Conservation (phyloP, 2,329 filamentous ascomycete genomes). For the Chrysosporium queenslandicum region DNA sequence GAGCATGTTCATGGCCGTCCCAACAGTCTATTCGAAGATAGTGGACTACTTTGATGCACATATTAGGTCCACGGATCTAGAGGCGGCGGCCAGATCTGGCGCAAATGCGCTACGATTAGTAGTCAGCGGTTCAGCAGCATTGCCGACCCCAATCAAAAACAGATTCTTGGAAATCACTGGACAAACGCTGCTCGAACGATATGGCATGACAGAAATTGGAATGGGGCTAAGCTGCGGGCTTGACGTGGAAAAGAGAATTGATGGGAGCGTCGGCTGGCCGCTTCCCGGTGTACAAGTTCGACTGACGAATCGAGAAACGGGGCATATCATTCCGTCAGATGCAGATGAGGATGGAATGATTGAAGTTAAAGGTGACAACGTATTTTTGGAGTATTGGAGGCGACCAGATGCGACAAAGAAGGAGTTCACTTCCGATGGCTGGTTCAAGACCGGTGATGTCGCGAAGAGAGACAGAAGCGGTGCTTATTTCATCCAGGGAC, state of each 20-base stretch:
- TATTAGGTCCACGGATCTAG: slow-evolving; percentile 29
- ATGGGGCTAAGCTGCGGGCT: slow-evolving; percentile 40
- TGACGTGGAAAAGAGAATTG: slow-evolving; percentile 32
- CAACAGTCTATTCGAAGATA: slow-evolving; percentile 43
- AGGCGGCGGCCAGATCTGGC: slow-evolving; percentile 26
- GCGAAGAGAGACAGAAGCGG: slow-evolving; percentile 28
- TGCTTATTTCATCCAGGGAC: slow-evolving; percentile 46
- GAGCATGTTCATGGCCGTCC: slow-evolving; percentile 44
- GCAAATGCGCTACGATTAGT: slow-evolving; percentile 30
- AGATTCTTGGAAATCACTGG: slow-evolving; percentile 35
- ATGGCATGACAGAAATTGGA: slow-evolving; percentile 45
- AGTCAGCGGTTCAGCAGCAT: slow-evolving; percentile 36
- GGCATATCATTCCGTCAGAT: slow-evolving; percentile 22
- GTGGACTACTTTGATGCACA: slow-evolving; percentile 38
- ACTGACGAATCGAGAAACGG: slow-evolving; percentile 35
- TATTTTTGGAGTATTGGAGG: slow-evolving; percentile 38
- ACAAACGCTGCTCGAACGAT: slow-evolving; percentile 39
- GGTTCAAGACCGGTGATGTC: slow-evolving; percentile 43
- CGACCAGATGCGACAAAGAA: slow-evolving; percentile 38
- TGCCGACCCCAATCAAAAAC: slow-evolving; percentile 35
- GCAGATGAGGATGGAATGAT: slow-evolving; percentile 36
- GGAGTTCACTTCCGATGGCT: slow-evolving; percentile 40
- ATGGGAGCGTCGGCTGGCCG: slow-evolving; percentile 43
- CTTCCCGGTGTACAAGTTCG: slow-evolving; percentile 41
- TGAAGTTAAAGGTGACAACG: slow-evolving; percentile 34